phyloP scores from a whole-genome alignment of 352 stramenopile species.

The Phytopythium oedochilum region DNA sequence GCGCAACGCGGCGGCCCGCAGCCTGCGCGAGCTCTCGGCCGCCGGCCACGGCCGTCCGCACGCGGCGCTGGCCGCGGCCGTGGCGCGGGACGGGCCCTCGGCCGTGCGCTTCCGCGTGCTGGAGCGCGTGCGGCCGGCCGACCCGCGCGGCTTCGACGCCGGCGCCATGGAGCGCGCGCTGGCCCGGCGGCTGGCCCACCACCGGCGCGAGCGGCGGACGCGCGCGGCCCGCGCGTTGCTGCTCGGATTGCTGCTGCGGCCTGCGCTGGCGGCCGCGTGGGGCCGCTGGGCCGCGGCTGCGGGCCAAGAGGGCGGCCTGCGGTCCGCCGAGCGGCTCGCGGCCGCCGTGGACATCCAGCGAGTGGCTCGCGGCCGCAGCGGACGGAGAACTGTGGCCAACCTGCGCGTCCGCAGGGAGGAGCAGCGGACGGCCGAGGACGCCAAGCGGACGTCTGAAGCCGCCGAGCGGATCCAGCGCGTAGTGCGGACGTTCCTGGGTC shows the following conservation, averaged over 20 bases:
- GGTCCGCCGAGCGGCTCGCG: constrained; percentile 19
- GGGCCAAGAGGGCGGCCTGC: constrained; percentile 2
- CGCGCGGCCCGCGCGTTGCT: constrained; percentile 35
- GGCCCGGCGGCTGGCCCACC: constrained; percentile 23
- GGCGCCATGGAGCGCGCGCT: constrained; percentile 49
- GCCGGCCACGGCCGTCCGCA: constrained; percentile 38
- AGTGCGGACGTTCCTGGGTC: constrained; percentile 14
- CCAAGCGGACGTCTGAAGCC: constrained; percentile 8
- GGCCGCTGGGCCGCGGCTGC: constrained; percentile 18
- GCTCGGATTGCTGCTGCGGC: constrained; percentile 25
- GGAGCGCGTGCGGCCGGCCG: constrained; percentile 28
- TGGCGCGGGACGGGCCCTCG: constrained; percentile 38
- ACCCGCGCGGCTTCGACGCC: constrained; percentile 35
- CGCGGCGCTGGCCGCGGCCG: constrained; percentile 30
- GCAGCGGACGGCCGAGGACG: constrained; percentile 5
- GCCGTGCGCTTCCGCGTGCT: constrained; percentile 54
- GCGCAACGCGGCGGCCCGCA: constrained; percentile 44
- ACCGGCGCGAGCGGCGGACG: constrained; percentile 23
- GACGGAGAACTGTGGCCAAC: background rate
- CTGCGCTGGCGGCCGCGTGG: constrained; percentile 25
- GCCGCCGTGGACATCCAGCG: constrained; percentile 40
- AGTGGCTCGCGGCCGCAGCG: constrained; percentile 17
- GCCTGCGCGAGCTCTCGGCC: constrained; percentile 35
- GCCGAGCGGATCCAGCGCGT: constrained; percentile 26
- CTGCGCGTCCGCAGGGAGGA: constrained; percentile 9